Base-by-base conservation (phyloP, 2,329 filamentous ascomycete species). In the Talaromyces sp. region DNA sequence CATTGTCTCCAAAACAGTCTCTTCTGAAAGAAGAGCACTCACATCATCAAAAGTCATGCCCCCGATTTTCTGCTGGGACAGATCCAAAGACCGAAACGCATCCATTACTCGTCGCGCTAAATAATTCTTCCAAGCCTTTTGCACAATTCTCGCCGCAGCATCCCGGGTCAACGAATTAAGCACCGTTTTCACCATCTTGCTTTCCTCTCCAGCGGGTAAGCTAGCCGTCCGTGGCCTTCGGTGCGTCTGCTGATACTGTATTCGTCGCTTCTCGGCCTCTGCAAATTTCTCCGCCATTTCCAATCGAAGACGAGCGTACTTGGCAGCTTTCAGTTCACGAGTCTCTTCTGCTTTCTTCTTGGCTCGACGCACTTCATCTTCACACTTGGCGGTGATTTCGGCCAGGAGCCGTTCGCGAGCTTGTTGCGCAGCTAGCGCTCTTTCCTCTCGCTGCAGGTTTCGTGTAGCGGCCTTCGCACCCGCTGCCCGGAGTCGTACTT, bases 281-380 rank as follows among this genome's bases (percentile, higher is more conserved):
- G 86, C 87, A 67, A 87, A 82, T 69, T 86, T 86, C 77, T 88
- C 86, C 50, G 86, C 84, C 84, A 89, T 87, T 71, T 88, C 87
- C 66, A 85, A 72, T 48, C 85, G 81, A 65, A 85, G 80, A 60
- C 84, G 82, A 61, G 82, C 80, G 74, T 88, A 82, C 70, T 89
- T 86, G 13, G 86, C 85, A 43, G 86, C 84, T 74, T 87, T 87
- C 69, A 83, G 82, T 74, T 88, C 86, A 71, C 86, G 85, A 70
- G 86, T 87, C 67, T 89, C 87, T 75, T 89, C 87, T 9, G 87
- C 87, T 62, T 88, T 84, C 74, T 87, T 85, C 80, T 89, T 89
- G 50, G 87, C 87, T 45, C 86, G 81, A 67, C 84, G 81, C 35
- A 89, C 87, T 73, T 89, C 86, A 71, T 88, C 87, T 65, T 87